Evolutionary conservation across 257 asterid genomes (phyloP), one percentile per base, ranked within the genome.

Genomic region (Nicotiana otophora): DNA sequence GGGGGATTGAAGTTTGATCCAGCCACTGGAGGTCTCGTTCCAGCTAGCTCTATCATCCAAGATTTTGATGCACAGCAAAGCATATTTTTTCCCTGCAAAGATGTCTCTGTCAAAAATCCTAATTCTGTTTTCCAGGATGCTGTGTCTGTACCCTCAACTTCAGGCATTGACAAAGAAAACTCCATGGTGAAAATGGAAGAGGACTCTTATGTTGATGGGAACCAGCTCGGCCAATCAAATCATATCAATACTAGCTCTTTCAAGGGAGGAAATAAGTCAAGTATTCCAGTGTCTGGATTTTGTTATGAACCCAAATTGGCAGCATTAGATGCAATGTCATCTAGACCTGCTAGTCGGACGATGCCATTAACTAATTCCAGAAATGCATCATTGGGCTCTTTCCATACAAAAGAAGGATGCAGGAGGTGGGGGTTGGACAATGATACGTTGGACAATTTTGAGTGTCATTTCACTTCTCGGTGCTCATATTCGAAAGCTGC

Each of bases 1-100:
- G 96, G 93, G 63, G 97, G 93, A 76, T 81, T 95, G 80, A 91
- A 89, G 90, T 92, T 90, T 65, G 94, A 95, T 86, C 88, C 93
- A 54, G 48, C 87, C 74, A 83, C 84, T 33, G 92, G 92, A 19
- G 93, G 87, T 26, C 83, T 92, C 48, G 85, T 90, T 81, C 85
- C 93, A 42, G 84, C 88, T 68, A 81, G 96, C 75, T 86, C 92
- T 39, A 78, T 83, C 72, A 81, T 76, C 82, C 90, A 87, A 63
- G 89, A 90, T 62, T 83, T 78, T n/a, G 90, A 88, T 65, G 33
- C 88, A 72, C 86, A 77, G 63, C 83, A 79, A 53, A 39, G 77
- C 61, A 51, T 65, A 30, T 75, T 51, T 61, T 46, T 83, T 30
- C 84, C 89, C 8, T 69, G 78, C 65, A 80, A 88, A 83, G 82